A percentile compares a stretch with the other conserved stretches of the same genome.
Evolutionary conservation across 2,329 filamentous ascomycete genomes (phyloP).

Genomic region (Phialophora macrospora): DNA sequence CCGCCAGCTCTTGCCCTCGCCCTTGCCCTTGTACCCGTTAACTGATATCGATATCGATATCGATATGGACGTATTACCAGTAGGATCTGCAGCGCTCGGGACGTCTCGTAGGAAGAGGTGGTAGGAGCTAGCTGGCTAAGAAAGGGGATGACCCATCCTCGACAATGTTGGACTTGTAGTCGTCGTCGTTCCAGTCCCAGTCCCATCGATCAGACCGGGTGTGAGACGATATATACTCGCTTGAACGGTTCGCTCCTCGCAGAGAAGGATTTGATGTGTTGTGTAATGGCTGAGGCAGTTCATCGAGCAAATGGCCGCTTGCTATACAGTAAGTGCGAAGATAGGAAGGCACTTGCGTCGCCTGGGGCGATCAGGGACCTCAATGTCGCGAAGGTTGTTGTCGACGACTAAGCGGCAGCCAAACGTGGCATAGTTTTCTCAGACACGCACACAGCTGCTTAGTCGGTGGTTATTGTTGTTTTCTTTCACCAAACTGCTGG

Average conservation of each 20-base stretch:
- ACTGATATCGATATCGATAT: too few species aligned
- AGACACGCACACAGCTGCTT: background rate
- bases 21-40: too few species aligned
- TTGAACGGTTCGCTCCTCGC: background rate
- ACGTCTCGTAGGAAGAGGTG: background rate
- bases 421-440: background rate
- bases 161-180: background rate
- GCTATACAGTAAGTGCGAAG: background rate
- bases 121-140: background rate
- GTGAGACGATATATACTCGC: background rate
- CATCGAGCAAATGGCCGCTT: background rate
- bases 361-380: background rate
- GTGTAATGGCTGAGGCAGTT: background rate
- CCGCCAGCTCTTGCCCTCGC: too few species aligned
- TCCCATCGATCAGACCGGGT: background rate
- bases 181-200: background rate
- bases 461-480: background rate
- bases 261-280: background rate
- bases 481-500: background rate
- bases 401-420: constrained; percentile 2
- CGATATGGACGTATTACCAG: background rate
- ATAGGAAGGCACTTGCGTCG: too few species aligned
- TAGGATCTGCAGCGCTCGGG: background rate
- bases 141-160: background rate
- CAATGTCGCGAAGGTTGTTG: background rate